phyloP scores from a whole-genome alignment of 345 rosid species.

The Triadica sebifera region DNA sequence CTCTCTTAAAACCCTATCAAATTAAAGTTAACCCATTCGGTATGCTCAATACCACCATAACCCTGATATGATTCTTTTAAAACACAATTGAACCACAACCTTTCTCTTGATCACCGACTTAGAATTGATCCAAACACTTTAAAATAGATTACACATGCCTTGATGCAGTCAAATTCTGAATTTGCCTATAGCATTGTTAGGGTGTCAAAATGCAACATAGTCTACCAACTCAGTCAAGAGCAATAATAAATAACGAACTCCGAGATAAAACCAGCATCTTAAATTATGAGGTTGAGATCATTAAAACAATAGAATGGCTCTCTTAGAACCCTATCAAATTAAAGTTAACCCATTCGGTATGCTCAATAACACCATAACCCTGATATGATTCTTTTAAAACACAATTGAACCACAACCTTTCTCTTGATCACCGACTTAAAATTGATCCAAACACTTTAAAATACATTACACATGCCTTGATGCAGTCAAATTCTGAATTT shows the following conservation, averaged over 20 bases:
- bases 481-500: background rate
- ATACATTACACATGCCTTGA: background rate
- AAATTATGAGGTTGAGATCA: background rate
- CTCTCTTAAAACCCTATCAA: background rate
- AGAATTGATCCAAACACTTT: background rate
- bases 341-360: background rate
- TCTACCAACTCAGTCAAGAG: background rate
- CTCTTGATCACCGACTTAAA: conserved; percentile 7
- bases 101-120: conserved; percentile 1
- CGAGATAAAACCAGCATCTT: background rate
- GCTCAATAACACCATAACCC: background rate
- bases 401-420: background rate
- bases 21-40: background rate
- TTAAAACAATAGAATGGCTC: background rate
- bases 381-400: background rate
- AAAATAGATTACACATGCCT: background rate
- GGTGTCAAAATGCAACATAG: background rate
- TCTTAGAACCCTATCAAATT: background rate
- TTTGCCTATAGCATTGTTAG: background rate
- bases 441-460: background rate
- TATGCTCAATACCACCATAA: background rate
- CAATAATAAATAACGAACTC: background rate
- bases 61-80: background rate
- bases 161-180: background rate
- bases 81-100: background rate